Evolutionary conservation across 1,284 basidiomycete species (phyloP), one percentile per base, ranked within the genome.

Genomic region (Athelia sp.): DNA sequence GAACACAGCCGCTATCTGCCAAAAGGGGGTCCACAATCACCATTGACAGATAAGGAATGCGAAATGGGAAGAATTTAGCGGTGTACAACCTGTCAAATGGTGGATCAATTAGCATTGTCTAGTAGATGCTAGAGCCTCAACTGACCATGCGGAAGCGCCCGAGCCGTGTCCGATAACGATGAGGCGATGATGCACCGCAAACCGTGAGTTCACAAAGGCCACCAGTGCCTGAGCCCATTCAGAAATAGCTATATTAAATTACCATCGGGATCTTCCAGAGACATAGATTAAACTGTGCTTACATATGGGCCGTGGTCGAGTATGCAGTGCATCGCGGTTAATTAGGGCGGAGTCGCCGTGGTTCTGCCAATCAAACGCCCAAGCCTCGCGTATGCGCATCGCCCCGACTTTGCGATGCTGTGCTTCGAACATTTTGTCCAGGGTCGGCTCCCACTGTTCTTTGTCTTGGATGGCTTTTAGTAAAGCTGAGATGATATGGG

Each of bases 351-450:
- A 57, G 24, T 64, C 62, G 15, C 62, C 62, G 26, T 62, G 61
- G 45, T 54, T 62, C n/a, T 56, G 62, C 52, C 57, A 61, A 29
- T 65, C 62, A 22, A 65, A 51, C 4, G 59, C 55, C 63, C 63
- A 65, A 3, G 59, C 62, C 47, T 65, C 63, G 31, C 61, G 59
- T 14, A 65, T 56, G n/a, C 23, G 35, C 15, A 34, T n/a, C 8
- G 29, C 9, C 9, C n/a, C n/a, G 19, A 9, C 6, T 21, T 40
- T 43, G 19, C 40, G 15, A 14, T 43, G 34, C n/a, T 48, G 46
- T 14, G 54, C 40, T 21, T 54, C 47, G 46, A 60, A 58, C 1
- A 64, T 47, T 6, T 43, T 36, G 3, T 54, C 42, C 4, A 63
- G 46, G 8, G 55, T 56, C 14, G 62, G 62, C 53, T 64, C 63